A percentile compares a stretch with the other conserved stretches of the same genome.
These are phyloP conservation scores for Talaromyces sp. DNA, from an alignment of 2,329 filamentous ascomycete genomes.

Conservation along the genomic window DNA sequence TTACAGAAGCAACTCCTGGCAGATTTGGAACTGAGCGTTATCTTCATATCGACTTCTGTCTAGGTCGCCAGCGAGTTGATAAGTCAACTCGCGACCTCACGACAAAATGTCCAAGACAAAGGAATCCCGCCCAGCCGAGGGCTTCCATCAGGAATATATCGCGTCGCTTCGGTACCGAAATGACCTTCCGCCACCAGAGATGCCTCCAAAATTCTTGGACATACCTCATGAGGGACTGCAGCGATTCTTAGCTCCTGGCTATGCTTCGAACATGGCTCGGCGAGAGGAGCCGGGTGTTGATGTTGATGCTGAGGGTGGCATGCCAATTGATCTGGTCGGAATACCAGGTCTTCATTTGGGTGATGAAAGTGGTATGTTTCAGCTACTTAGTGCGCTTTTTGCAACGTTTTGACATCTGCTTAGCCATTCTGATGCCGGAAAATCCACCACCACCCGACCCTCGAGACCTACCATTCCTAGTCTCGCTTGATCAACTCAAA, in stretches of 20 bases:
- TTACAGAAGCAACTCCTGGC: neutral
- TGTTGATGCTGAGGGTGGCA: slow-evolving; percentile 93
- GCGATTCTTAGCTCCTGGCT: slow-evolving; percentile 86
- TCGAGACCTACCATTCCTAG: slow-evolving; percentile 77
- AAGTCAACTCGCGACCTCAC: neutral
- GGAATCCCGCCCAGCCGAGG: slow-evolving; percentile 37
- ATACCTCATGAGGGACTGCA: slow-evolving; percentile 90
- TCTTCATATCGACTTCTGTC: neutral
- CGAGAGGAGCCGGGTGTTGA: slow-evolving; percentile 96
- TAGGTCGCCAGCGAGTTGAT: neutral
- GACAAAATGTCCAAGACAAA: slow-evolving; percentile 40
- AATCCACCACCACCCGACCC: slow-evolving; percentile 71
- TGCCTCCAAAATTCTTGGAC: slow-evolving; percentile 92
- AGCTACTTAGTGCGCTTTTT: neutral
- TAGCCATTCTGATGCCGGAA: slow-evolving; percentile 78
- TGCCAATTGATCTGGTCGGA: slow-evolving; percentile 93
- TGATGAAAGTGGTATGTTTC: slow-evolving; percentile 75
- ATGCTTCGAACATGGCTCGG: slow-evolving; percentile 81
- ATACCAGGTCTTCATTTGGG: slow-evolving; percentile 94
- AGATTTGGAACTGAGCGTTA: neutral
- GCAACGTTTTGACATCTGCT: neutral
- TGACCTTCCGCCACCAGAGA: slow-evolving; percentile 87
- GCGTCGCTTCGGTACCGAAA: slow-evolving; percentile 94
- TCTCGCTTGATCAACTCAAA: slow-evolving; percentile 77
- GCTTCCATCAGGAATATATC: slow-evolving; percentile 91